Base-by-base conservation (phyloP, 208 protist species). In the Naegleria fowleri region DNA sequence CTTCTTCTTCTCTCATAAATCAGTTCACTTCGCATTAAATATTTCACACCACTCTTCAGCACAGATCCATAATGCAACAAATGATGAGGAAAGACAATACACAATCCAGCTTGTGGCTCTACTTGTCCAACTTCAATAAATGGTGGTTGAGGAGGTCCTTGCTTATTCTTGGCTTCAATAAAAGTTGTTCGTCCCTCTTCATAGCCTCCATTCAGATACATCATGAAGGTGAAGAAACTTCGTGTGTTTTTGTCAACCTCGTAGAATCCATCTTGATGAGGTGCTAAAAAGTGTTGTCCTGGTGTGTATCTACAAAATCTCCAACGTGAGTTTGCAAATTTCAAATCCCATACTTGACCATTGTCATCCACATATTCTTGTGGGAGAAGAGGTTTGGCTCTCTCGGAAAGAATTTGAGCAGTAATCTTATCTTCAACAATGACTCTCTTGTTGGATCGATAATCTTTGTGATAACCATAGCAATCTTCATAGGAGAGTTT, bases 401-500 rank as follows among this genome's bases (percentile, higher is more conserved):
- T 55, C 9, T 88, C 84, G 11, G 38, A 88, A n/a, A 88, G 19
- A 33, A 88, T 15, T 33, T 52, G 7, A 36, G 25, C 16, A 36
- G n/a, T 38, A 3, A n/a, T 55, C 6, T 33, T n/a, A 36, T 88
- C 84, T 39, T n/a, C 19, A 36, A 88, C n/a, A 38, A 88, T 88
- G 41, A 88, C 41, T 88, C 84, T 25, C 41, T 88, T 88, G 55
- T 88, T 88, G 15, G 25, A 39, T 55, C 84, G 19, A n/a, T 88
- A 88, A 39, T n/a, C 6, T 19, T 16, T 13, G 33, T 52, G 13
- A 58, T 58, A 88, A 22, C 84, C 84, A 58, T 58, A 58, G 5
- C 5, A 58, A 88, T 88, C 41, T 43, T 88, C 84, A 58, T 88
- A 88, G 5, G 11, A 5, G 36, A 88, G 7, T 19, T 15, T 55